These are phyloP conservation scores for Suillus discolor DNA, from an alignment of 768 basidiomycete species.

Conservation along the genomic window DNA sequence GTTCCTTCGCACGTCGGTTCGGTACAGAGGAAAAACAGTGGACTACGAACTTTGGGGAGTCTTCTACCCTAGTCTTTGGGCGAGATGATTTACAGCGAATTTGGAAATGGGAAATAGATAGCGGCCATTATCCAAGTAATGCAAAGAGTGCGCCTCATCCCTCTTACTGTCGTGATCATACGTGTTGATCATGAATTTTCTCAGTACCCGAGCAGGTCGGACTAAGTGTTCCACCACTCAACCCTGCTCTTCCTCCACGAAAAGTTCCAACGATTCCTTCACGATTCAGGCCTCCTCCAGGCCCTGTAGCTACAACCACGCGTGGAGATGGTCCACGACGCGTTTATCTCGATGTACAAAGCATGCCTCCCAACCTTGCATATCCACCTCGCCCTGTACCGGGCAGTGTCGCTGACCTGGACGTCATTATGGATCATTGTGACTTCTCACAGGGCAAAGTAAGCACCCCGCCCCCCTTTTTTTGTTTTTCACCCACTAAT, in stretches of 20 bases:
- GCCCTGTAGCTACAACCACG: conserved; percentile 55
- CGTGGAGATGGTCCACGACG: conserved; percentile 78
- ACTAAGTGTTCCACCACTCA: conserved; percentile 55
- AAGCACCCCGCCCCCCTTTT: conserved; percentile 1
- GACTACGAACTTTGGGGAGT: conserved; percentile 59
- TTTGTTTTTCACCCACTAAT: conserved; percentile 6
- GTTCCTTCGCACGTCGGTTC: conserved; percentile 64
- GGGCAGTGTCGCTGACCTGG: conserved; percentile 86
- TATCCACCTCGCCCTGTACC: conserved; percentile 88
- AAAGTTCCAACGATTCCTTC: conserved; percentile 47
- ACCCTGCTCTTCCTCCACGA: conserved; percentile 74
- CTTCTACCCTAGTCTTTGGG: conserved; percentile 73
- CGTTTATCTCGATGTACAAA: conserved; percentile 72
- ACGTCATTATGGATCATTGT: conserved; percentile 89
- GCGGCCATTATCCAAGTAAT: conserved; percentile 92
- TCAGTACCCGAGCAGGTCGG: conserved; percentile 74
- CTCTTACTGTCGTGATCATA: not conserved
- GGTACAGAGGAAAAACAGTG: conserved; percentile 63
- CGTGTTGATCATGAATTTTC: conserved; percentile 9
- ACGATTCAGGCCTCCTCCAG: conserved; percentile 48
- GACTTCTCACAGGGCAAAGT: conserved; percentile 86
- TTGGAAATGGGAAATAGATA: conserved; percentile 94
- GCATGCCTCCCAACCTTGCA: conserved; percentile 61
- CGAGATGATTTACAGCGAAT: conserved; percentile 84
- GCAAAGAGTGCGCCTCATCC: conserved; percentile 59